Evolutionary conservation across 2,329 filamentous ascomycete species (phyloP).

Genomic region (Teratosphaeria gauchensis): DNA sequence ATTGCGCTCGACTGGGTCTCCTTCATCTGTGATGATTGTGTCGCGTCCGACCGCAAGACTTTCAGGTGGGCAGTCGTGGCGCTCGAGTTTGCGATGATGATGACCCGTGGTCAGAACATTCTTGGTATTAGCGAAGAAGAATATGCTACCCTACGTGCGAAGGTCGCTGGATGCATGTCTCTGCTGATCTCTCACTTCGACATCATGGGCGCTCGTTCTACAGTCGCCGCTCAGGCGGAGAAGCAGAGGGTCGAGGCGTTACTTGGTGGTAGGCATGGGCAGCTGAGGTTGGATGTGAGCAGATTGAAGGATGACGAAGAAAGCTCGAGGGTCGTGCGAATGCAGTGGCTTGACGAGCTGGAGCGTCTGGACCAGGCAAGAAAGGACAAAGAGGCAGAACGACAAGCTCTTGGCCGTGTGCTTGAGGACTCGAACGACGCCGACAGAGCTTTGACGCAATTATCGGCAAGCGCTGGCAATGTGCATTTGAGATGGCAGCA

Average conservation of each 20-base stretch:
- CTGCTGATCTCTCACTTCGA: slow-evolving; percentile 96
- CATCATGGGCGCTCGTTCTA: slow-evolving; percentile 95
- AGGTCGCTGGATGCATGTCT: slow-evolving; percentile 95
- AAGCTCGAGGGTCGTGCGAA: slow-evolving; percentile 62
- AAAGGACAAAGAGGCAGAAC: slow-evolving; percentile 70
- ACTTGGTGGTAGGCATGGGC: slow-evolving; percentile 52
- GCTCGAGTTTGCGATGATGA: slow-evolving; percentile 92
- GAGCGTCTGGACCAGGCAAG: slow-evolving; percentile 67
- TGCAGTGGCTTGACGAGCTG: slow-evolving; percentile 65
- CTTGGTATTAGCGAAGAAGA: slow-evolving; percentile 82
- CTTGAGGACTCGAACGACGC: slow-evolving; percentile 92
- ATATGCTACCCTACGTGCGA: slow-evolving; percentile 70
- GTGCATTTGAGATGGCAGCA: slow-evolving; percentile 96
- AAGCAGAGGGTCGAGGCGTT: slow-evolving; percentile 77
- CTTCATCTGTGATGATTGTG: slow-evolving; percentile 95
- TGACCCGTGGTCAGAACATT: slow-evolving; percentile 89
- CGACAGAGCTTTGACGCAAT: slow-evolving; percentile 83
- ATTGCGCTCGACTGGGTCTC: slow-evolving; percentile 93
- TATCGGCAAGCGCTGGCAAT: slow-evolving; percentile 90
- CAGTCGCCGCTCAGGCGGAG: slow-evolving; percentile 85
- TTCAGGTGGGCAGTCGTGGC: slow-evolving; percentile 96
- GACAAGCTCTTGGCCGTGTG: slow-evolving; percentile 79
- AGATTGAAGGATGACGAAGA: slow-evolving; percentile 72
- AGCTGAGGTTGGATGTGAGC: slow-evolving; percentile 66
- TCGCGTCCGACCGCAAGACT: slow-evolving; percentile 86